Evolutionary conservation across 2,329 filamentous ascomycete genomes (phyloP).

Genomic region (Colletotrichum sp.): DNA sequence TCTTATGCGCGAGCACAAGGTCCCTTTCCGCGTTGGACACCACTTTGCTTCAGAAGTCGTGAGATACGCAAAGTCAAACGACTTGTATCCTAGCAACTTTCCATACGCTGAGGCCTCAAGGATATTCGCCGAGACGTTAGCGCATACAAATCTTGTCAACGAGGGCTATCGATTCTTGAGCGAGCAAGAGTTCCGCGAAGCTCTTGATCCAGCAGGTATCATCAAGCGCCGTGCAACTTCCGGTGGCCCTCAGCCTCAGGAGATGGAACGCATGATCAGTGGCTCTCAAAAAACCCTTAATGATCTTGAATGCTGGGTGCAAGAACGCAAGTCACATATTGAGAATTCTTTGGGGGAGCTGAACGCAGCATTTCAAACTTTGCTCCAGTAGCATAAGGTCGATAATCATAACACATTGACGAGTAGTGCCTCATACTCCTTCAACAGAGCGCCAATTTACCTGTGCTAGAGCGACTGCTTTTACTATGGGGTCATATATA

Average conservation of each 20-base stretch:
- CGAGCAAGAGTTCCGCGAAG: neutral
- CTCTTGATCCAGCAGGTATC: conserved; percentile 3
- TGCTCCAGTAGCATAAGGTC: neutral
- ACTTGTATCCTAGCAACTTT: neutral
- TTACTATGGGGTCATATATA: neutral
- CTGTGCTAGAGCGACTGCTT: neutral
- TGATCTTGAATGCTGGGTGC: neutral
- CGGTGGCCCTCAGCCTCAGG: conserved; percentile 2
- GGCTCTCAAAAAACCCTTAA: neutral
- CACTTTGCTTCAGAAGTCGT: conserved; percentile 18
- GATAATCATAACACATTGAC: accelerated
- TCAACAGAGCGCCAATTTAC: accelerated
- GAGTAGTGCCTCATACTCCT: neutral
- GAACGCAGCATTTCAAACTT: neutral
- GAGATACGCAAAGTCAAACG: neutral
- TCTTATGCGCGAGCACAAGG: neutral
- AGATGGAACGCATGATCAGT: conserved; percentile 12
- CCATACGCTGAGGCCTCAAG: neutral
- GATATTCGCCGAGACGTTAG: neutral
- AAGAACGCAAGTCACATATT: neutral
- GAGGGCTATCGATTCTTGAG: neutral
- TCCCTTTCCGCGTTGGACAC: conserved; percentile 14
- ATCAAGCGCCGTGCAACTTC: conserved; percentile 3
- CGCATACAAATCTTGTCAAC: neutral
- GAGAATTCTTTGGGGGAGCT: neutral